phyloP scores from a whole-genome alignment of 2,329 filamentous ascomycete genomes.

The Aspergillus sp. region DNA sequence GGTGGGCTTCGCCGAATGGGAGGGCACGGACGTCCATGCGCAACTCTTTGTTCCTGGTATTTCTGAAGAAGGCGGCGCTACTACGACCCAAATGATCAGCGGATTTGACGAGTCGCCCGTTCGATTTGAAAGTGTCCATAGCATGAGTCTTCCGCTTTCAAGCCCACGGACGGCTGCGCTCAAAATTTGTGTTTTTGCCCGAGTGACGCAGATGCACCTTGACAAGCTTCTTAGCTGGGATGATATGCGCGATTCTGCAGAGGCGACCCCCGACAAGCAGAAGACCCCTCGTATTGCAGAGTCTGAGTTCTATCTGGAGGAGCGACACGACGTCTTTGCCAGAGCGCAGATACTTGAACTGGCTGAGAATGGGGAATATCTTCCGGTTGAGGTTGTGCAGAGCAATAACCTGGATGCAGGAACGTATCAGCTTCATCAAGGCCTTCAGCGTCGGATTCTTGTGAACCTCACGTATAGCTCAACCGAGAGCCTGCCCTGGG shows the following conservation, averaged over 20 bases:
- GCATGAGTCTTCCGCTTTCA: slow-evolving; percentile 86
- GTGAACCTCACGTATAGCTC: slow-evolving; percentile 90
- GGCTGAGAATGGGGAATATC: slow-evolving; percentile 84
- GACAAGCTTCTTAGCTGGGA: slow-evolving; percentile 99
- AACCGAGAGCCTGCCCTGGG: slow-evolving; percentile 83
- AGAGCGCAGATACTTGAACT: slow-evolving; percentile 87
- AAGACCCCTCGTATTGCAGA: slow-evolving; percentile 73
- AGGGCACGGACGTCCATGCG: slow-evolving; percentile 92
- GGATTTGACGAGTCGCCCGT: slow-evolving; percentile 92
- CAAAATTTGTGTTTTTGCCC: slow-evolving; percentile 86
- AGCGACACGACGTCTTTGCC: slow-evolving; percentile 89
- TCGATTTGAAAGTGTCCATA: slow-evolving; percentile 95
- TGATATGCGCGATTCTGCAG: slow-evolving; percentile 80
- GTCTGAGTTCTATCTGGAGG: slow-evolving; percentile 87
- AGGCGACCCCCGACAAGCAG: slow-evolving; percentile 55
- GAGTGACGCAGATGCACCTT: slow-evolving; percentile 87
- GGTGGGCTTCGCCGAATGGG: slow-evolving; percentile 88
- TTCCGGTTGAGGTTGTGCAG: slow-evolving; percentile 89
- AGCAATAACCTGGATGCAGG: slow-evolving; percentile 79
- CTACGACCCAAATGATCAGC: slow-evolving; percentile 89
- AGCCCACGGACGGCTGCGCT: slow-evolving; percentile 72
- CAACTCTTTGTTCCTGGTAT: slow-evolving; percentile 94
- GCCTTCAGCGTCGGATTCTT: slow-evolving; percentile 81
- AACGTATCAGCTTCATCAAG: slow-evolving; percentile 92
- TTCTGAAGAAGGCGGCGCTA: slow-evolving; percentile 85